Evolutionary conservation across 768 basidiomycete species (phyloP).

Genomic region (Xerocomus potaroensis): DNA sequence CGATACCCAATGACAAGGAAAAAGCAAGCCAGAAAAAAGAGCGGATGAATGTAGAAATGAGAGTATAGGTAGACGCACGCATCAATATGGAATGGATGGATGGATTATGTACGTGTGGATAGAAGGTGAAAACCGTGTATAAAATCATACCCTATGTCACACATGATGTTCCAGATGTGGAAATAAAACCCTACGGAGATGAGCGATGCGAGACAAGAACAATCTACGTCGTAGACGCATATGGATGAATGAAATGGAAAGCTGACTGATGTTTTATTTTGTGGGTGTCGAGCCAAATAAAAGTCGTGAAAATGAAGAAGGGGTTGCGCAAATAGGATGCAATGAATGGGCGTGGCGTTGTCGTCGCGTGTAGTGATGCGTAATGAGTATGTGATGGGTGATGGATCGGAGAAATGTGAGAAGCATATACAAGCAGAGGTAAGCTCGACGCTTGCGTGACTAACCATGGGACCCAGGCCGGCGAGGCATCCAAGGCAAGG

Average conservation of each 20-base stretch:
- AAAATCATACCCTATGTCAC: conserved; percentile 16
- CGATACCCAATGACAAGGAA: neutral
- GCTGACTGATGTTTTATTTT: no score
- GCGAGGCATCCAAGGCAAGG: conserved; percentile 10
- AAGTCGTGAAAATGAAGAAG: no score
- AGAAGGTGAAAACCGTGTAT: conserved; percentile 4
- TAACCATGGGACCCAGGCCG: conserved; percentile 16
- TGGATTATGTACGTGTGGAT: conserved; percentile 3
- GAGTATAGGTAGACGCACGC: neutral
- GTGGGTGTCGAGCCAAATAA: no score
- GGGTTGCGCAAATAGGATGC: conserved; percentile 10
- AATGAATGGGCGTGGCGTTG: conserved; percentile 9
- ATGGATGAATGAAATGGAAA: neutral
- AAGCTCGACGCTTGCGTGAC: conserved; percentile 8
- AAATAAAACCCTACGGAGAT: conserved; percentile 8
- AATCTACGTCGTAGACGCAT: conserved; percentile 12
- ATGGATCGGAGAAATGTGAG: neutral
- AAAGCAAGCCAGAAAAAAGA: no score
- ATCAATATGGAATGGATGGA: conserved; percentile 1
- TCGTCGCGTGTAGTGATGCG: conserved; percentile 16
- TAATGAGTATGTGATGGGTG: conserved; percentile 10
- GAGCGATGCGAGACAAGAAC: neutral
- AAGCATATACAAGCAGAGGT: conserved; percentile 7
- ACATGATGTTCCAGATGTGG: conserved; percentile 1
- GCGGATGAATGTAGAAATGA: neutral